Base-by-base conservation (phyloP, 768 basidiomycete genomes). In the Mycena indigotica region DNA sequence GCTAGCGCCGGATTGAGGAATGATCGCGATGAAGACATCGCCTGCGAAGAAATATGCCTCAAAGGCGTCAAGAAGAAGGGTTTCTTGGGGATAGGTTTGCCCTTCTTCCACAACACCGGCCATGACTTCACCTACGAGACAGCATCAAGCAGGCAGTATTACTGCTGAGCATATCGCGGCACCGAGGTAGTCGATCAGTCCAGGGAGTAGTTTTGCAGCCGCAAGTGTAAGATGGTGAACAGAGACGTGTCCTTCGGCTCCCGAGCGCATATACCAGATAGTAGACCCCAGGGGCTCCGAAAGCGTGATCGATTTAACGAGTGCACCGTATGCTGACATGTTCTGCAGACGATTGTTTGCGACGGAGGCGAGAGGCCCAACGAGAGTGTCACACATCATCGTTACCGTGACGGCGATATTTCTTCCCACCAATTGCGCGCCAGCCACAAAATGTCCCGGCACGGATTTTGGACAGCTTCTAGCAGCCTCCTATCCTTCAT, bases 11-110 rank as follows among this genome's bases (percentile, higher is more conserved):
- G 54, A 57, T 44, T 50, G 66, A 25, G 41, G 69, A 53, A 65
- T 60, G 56, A 95, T 76, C 0, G 84, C 92, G 52, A 95, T 69
- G 64, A 95, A 80, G 2, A 89, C 86, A 63, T 91, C 90, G 21
- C 81, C 87, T 1, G 84, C 81, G 64, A 91, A 91, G 72, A 89
- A 95, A 70, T 93, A 93, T 12, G 78, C 75, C 56, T 80, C 81
- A 72, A 94, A 97, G 2, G 78, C 73, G 28, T 80, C 72, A 23
- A 78, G 76, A 5, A 75, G 73, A 52, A 79, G 75, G 38, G 79
- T 80, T 71, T 93, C 90, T 72, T 95, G 94, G 0, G 94, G 93
- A 71, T 95, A 96, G 6, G 94, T 93, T 60, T 75, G 66, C 1
- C 95, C 95, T 45, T 82, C 82, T 55, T 85, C 86, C 13, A 96